Evolutionary conservation across 179 eudicot genomes (phyloP), one percentile per base, ranked within the genome.

Genomic region (Silene vulgaris): DNA sequence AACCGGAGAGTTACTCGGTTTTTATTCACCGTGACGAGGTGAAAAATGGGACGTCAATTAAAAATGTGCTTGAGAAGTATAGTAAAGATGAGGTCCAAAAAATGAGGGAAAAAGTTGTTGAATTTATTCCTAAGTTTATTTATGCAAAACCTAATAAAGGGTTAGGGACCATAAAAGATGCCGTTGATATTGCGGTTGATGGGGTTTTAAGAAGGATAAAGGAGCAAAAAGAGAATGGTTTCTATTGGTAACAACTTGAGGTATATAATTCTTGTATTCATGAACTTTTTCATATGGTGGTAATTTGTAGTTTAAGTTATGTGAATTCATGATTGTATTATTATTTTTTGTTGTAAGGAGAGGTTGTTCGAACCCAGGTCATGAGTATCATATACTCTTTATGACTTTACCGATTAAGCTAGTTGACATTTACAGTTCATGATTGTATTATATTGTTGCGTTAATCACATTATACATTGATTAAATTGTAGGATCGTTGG

Each of bases 81-180:
- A 78, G 88, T 35, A 79, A 78, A 74, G 92, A 89, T 1, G 87
- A 85, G 74, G 85, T 84, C 45, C 84, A 73, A 45, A 79, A 11
- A 59, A 91, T 93, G 98, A 89, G 97, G 65, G 90, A 89, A 19
- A 91, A 91, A 69, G 98, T 91, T 73, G 87, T 91, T 4, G 97
- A 93, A 32, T 76, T 80, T 76, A 87, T 93, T 32, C 97, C 98
- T 0, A 88, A 76, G 6, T 56, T 93, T 57, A 78, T 89, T 9
- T 93, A 93, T 48, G 89, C 88, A 2, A 87, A 88, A 62, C 83
- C 89, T 8, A 66, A 71, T 61, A 77, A 84, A 56, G 97, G 95
- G 3, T 68, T 90, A 30, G 85, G 75, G 54, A 85, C 84, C 59
- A 9, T 88, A 12, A 88, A 81, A 40, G 98, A 93, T 83, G 97